phyloP scores from a whole-genome alignment of 371 early-diverging fungal genomes.

The Saksenaea vasiformis region DNA sequence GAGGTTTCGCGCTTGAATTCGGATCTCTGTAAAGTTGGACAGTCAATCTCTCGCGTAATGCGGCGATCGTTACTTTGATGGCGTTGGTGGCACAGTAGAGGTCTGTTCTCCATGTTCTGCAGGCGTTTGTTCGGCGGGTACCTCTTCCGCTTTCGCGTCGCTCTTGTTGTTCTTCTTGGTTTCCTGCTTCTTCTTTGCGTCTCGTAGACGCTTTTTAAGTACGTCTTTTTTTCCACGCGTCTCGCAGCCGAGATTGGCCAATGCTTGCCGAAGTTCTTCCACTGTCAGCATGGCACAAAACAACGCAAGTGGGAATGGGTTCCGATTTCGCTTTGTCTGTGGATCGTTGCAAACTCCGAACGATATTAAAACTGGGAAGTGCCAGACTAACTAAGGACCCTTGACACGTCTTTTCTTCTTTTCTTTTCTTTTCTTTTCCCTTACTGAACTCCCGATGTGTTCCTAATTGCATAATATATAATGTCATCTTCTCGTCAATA shows the following conservation, averaged over 20 bases:
- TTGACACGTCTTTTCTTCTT: neutral
- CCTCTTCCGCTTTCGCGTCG: neutral
- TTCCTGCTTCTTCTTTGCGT: conserved; percentile 42
- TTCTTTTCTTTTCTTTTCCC: neutral
- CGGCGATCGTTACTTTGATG: neutral
- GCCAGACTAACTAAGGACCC: neutral
- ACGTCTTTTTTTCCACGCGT: conserved; percentile 53
- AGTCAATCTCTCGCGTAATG: neutral
- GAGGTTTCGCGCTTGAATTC: conserved; percentile 1
- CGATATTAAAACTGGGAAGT: neutral
- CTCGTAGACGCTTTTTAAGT: conserved; percentile 53
- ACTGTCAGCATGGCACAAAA: conserved; percentile 26
- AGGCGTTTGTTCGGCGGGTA: neutral
- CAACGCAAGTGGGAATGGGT: neutral
- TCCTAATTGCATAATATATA: neutral
- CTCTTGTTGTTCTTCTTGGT: conserved; percentile 1
- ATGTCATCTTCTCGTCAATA: conserved; percentile 6
- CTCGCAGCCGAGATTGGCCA: conserved; percentile 48
- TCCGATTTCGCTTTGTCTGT: neutral
- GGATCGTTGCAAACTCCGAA: conserved; percentile 1
- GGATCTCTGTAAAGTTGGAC: neutral
- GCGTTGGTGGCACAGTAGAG: neutral
- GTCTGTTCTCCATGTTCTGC: neutral
- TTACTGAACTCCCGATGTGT: neutral
- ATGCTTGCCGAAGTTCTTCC: conserved; percentile 46